A percentile compares a stretch with the other conserved stretches of the same genome.
Evolutionary conservation across 495 filamentous ascomycete species (phyloP).

Genomic region (Neurospora sp.): DNA sequence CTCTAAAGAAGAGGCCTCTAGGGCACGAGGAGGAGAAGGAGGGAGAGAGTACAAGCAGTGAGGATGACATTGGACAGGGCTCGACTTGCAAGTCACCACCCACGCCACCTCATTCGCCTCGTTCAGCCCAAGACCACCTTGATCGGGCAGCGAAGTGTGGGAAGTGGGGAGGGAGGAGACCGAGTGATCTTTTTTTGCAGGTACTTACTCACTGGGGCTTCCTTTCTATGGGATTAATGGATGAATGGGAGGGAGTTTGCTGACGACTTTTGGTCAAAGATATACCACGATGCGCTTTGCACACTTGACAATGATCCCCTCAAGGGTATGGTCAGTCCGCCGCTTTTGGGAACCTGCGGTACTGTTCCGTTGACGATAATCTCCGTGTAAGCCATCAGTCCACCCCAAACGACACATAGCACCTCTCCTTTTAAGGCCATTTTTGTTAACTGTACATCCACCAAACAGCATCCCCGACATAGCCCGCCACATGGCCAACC

Average conservation of each 20-base stretch:
- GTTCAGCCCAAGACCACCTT: slow-evolving; percentile 28
- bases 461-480: slow-evolving; percentile 50
- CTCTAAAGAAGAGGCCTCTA: slow-evolving; percentile 7
- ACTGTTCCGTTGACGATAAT: slow-evolving; percentile 59
- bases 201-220: slow-evolving; percentile 19
- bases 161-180: slow-evolving; percentile 53
- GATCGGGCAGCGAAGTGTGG: slow-evolving; percentile 49
- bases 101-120: background rate
- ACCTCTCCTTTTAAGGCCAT: background rate
- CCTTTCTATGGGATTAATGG: background rate
- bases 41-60: background rate
- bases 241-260: background rate
- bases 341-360: slow-evolving; percentile 59
- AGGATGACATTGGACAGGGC: background rate
- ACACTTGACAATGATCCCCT: slow-evolving; percentile 46
- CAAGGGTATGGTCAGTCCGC: slow-evolving; percentile 53
- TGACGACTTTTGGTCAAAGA: slow-evolving; percentile 29
- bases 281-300: slow-evolving; percentile 56
- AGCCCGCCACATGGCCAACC: slow-evolving; percentile 61
- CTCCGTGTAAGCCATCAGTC: slow-evolving; percentile 33
- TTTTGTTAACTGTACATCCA: slow-evolving; percentile 1
- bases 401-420: too few relatives aligned
- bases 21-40: background rate
- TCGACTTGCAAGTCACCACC: background rate
- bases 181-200: slow-evolving; percentile 57